Base-by-base conservation (phyloP, 2,329 filamentous ascomycete species). In the Epichloe sibirici region DNA sequence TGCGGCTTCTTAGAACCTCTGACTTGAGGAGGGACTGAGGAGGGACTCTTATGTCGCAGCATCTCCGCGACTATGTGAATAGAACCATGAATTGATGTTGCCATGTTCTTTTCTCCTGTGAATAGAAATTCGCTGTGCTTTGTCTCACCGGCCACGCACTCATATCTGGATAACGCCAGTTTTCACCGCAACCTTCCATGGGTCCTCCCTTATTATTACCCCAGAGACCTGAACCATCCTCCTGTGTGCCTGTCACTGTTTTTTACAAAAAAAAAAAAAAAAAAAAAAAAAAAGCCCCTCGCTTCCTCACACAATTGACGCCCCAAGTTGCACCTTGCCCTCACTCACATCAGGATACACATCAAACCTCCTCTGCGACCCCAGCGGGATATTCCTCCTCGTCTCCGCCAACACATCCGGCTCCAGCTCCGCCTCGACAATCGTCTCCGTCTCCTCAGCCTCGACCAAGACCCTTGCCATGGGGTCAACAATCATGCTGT, bases 291-390 rank as follows among this genome's bases (percentile, higher is more conserved):
- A n/a, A n/a, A n/a, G 13, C 13, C 13, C 2, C n/a, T 25, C 21
- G 42, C 23, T 5, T n/a, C 6, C 28, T 51, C 40, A 55, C 8
- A 34, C 40, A 5, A n/a, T 45, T 39, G 62, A 59, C 49, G 70
- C 65, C 44, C 66, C 62, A 15, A 65, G 64, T 23, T 65, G 62
- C 25, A 75, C 65, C 53, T 75, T 71, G 1, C 79, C 83, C 61
- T 79, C 69, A 62, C 83, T 90, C 35, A 98, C 82, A 74, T 98
- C 90, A 0, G 89, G 86, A 68, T 98, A 98, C 21, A 98, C 86
- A 68, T 98, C 93, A 66, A 95, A 98, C 59, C 93, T 76, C 62
- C 93, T 78, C 76, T 98, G 93, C 17, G 77, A 78, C 62, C 83
- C 82, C 51, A 97, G 74, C 2, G 93, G 93, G 59, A 98, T 95